Base-by-base conservation (phyloP, 2,329 filamentous ascomycete species). In the Claviceps africana region DNA sequence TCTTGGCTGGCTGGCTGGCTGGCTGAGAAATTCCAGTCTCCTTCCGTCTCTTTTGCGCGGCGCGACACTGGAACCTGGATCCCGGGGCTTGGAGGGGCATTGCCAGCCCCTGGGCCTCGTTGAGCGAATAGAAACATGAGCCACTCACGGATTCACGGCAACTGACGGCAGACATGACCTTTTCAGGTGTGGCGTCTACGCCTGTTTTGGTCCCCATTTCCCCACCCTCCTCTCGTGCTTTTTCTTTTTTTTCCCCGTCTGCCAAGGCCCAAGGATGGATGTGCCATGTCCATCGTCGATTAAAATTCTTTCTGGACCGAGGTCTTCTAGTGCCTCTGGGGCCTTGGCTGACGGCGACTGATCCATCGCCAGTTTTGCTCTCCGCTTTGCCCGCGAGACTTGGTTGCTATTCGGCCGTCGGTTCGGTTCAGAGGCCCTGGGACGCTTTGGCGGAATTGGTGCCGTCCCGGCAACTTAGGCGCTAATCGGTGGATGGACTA, bases 271-370 rank as follows among this genome's bases (percentile, higher is more conserved):
- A 25, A 25, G 25, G 25, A 25, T 25, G 3, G 35, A 2, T n/a
- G 15, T n/a, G n/a, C n/a, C 19, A 42, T 42, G 15, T 43, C 11
- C 40, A 25, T 43, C 40, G 21, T 25, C 40, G 40, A 43, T 25
- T 13, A 19, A 25, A 25, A 43, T 25, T 25, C 19, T 43, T 25
- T 25, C 19, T 43, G 21, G 22, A 43, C 40, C 40, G 13, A 43
- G 40, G 4, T 10, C 10, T 6, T 43, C 13, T 35, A n/a, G 17
- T 47, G 28, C 45, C 30, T 33, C 21, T 25, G 33, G 33, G 28
- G 19, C 15, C 47, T 28, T 48, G 47, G 47, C 47, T 28, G 33
- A 48, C 59, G 50, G 42, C 47, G 40, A 43, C 43, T 4, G 22
- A 30, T 30, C 43, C 43, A n/a, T 22, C 2, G 22, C 17, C 25